Evolutionary conservation across 257 asterid genomes (phyloP).

Genomic region (Striga asiatica): DNA sequence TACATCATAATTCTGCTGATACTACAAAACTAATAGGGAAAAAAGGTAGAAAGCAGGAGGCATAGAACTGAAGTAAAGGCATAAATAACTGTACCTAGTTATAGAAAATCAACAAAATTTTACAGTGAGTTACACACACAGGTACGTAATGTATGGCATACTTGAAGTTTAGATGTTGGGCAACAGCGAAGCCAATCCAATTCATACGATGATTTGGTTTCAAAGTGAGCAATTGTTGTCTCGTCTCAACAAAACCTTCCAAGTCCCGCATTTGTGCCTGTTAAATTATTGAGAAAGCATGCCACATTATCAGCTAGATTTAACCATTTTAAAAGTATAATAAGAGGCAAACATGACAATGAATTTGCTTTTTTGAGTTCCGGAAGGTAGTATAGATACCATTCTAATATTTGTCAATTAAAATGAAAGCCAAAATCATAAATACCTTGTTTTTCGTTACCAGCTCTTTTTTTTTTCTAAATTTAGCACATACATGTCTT

Average conservation of each 20-base stretch:
- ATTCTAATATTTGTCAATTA: background rate
- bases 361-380: background rate
- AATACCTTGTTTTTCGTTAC: background rate
- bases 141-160: conserved; percentile 20
- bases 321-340: background rate
- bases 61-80: background rate
- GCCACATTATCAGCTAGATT: conserved; percentile 10
- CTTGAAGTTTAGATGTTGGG: conserved; percentile 90
- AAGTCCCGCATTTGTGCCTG: conserved; percentile 99
- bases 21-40: background rate
- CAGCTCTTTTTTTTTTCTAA: background rate
- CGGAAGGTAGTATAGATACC: background rate
- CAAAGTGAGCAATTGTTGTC: conserved; percentile 86
- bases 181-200: conserved; percentile 98
- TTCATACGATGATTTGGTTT: conserved; percentile 98
- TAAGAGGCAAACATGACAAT: background rate
- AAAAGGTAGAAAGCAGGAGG: background rate
- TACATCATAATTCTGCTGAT: conserved; percentile 1
- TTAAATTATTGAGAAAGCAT: conserved; percentile 17
- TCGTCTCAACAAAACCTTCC: conserved; percentile 95
- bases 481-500: background rate
- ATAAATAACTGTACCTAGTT: background rate
- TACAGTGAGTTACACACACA: background rate
- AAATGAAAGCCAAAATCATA: background rate
- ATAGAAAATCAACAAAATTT: conserved; percentile 5